Evolutionary conservation across 768 basidiomycete genomes (phyloP), one percentile per base, ranked within the genome.

Genomic region (Boletus bicolor): DNA sequence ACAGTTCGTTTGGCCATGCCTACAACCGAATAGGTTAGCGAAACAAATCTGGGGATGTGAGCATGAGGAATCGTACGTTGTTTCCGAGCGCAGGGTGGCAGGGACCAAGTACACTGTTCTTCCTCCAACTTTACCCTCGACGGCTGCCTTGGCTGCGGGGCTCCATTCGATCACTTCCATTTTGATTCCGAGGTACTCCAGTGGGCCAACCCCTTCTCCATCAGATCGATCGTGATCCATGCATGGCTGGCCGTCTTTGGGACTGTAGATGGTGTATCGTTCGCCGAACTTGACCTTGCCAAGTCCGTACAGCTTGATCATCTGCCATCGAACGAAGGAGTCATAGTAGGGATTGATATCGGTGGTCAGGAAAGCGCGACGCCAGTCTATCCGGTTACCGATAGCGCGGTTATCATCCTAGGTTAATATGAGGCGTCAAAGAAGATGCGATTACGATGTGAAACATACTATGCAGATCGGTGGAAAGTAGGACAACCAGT

Each of bases 181-280:
- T 77, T 97, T 98, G 72, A 98, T 74, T 19, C 79, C 89, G 19
- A 95, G 91, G 75, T 98, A 98, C 68, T 98, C 96, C 66, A 95
- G 93, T 5, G 97, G 97, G 7, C 92, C 93, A 53, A 93, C 77
- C 45, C 88, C 96, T 73, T 99, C 97, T 41, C 97, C 97, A 56
- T 93, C 92, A 49, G 85, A 82, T 54, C 97, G 89, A 72, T 99
- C 97, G 75, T 99, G 97, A 73, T 99, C 97, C 97, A 99, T 98
- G 68, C 97, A 99, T 0, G 97, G 96, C 68, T 98, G 97, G 3
- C 94, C 95, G 63, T 99, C 97, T 73, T 98, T 98, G 3, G 94
- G 93, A 60, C 92, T 95, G 80, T 97, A 99, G 68, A 99, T 92
- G 14, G 97, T 99, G 73, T 98, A 96, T 43, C 97, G 87, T 73